Evolutionary conservation across 306 rosid species (phyloP), one percentile per base, ranked within the genome.

Genomic region (Vigna reflexopilosa): DNA sequence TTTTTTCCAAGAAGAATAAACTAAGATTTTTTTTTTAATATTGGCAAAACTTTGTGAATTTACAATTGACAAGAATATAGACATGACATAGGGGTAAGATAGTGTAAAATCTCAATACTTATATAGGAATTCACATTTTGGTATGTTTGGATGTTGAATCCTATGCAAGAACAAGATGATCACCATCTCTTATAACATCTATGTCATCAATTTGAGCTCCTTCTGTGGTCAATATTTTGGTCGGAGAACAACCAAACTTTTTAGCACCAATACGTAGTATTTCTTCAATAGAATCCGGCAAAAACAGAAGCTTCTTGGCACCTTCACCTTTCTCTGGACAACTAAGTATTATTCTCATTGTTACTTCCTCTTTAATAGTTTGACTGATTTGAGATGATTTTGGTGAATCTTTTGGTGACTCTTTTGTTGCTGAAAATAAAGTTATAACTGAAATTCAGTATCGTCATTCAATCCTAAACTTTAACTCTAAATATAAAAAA

Each of bases 131-230:
- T 57, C n/a, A 56, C 13, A 11, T 22, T 57, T 1, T 24, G 8
- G 1, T 22, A 57, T 22, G 7, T 30, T 30, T 9, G 38, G 5
- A 34, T 34, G 38, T 34, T 20, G 30, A 20, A 12, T 15, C 66
- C 42, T 49, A 48, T 42, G 8, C 81, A 69, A 91, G 83, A 79
- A 86, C 38, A 69, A 91, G 89, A 82, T 77, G 67, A 66, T 91
- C 97, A 34, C 93, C 91, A 57, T 91, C 93, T 85, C 91, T 88
- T 34, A 91, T 73, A 49, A 86, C 62, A 24, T 82, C 58, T 66
- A 91, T 80, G 9, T 88, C 93, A 42, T 89, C 93, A 64, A 91
- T 38, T 87, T 85, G 82, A 72, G 92, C 92, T 70, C 93, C 90
- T 42, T 87, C 89, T 70, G 67, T 57, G 14, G 83, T 91, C 15